These are phyloP conservation scores for Cladosporium oxysporum DNA, from an alignment of 2,329 filamentous ascomycete genomes.

Conservation along the genomic window DNA sequence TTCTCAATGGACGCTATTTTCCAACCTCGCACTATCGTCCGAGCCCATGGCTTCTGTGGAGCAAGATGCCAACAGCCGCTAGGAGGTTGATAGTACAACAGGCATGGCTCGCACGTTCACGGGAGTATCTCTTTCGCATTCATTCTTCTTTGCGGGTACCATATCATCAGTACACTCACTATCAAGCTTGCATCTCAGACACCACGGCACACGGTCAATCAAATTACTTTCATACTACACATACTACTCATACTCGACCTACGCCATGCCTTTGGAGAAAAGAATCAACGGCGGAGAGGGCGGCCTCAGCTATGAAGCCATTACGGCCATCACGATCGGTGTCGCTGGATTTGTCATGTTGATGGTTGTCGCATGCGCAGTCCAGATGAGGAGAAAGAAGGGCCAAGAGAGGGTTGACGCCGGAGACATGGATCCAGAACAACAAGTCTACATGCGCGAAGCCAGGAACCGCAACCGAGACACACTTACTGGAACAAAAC, in stretches of 20 bases:
- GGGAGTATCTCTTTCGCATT: slow-evolving; percentile 12
- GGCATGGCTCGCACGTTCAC: slow-evolving; percentile 3
- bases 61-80: slow-evolving; percentile 14
- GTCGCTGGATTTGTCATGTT: slow-evolving; percentile 19
- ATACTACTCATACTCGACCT: neutral
- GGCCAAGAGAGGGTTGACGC: slow-evolving; percentile 4
- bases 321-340: slow-evolving; percentile 17
- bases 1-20: slow-evolving; percentile 12
- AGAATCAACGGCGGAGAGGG: slow-evolving; percentile 8
- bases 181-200: neutral
- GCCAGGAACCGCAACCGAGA: slow-evolving; percentile 18
- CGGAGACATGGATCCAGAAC: slow-evolving; percentile 15
- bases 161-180: neutral
- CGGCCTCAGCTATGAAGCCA: slow-evolving; percentile 19
- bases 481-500: slow-evolving; percentile 16
- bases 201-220: neutral
- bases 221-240: neutral
- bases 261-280: slow-evolving; percentile 1
- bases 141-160: neutral
- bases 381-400: slow-evolving; percentile 16
- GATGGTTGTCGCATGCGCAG: slow-evolving; percentile 17
- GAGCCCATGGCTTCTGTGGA: slow-evolving; percentile 14
- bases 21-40: slow-evolving; percentile 10
- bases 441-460: slow-evolving; percentile 19
- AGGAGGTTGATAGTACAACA: slow-evolving; percentile 8